Conservation (phyloP, 208 protist genomes). For the Leishmania martiniquensis region DNA sequence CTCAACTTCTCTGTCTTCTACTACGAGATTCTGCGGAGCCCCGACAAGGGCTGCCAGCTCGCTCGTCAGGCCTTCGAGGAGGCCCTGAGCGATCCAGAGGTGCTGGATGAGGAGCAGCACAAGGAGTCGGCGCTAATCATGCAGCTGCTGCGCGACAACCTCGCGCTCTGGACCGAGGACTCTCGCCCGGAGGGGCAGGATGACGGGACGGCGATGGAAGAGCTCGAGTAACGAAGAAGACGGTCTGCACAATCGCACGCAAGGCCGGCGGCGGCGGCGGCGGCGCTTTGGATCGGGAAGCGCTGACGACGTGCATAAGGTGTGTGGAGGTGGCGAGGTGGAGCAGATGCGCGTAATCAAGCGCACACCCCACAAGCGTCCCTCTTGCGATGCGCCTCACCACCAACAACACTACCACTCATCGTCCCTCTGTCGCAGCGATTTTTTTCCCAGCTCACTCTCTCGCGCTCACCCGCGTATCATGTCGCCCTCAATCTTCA, state of each 20-base stretch:
- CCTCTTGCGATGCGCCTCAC: no score
- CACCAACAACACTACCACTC: no score
- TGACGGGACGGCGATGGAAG: conserved; percentile 87
- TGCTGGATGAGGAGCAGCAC: conserved; percentile 97
- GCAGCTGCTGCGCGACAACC: conserved; percentile 99
- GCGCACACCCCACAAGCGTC: neutral
- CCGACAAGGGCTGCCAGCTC: conserved; percentile 96
- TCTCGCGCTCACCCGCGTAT: no score
- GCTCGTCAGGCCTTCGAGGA: conserved; percentile 98
- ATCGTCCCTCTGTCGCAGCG: no score
- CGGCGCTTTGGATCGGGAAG: no score
- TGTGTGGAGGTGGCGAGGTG: neutral
- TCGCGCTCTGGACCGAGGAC: conserved; percentile 98
- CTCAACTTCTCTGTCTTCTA: conserved; percentile 99
- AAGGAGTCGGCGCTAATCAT: conserved; percentile 99
- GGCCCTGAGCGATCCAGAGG: conserved; percentile 96
- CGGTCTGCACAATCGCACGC: neutral
- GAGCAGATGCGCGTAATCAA: neutral
- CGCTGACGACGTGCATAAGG: neutral
- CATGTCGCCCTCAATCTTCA: neutral
- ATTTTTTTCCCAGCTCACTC: no score
- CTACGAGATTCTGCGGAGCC: conserved; percentile 99
- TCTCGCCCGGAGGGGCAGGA: conserved; percentile 79
- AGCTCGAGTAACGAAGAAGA: conserved; percentile 72
- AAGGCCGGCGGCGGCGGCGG: no score